Evolutionary conservation across 2,329 filamentous ascomycete species (phyloP).

Genomic region (Exophiala mesophila): DNA sequence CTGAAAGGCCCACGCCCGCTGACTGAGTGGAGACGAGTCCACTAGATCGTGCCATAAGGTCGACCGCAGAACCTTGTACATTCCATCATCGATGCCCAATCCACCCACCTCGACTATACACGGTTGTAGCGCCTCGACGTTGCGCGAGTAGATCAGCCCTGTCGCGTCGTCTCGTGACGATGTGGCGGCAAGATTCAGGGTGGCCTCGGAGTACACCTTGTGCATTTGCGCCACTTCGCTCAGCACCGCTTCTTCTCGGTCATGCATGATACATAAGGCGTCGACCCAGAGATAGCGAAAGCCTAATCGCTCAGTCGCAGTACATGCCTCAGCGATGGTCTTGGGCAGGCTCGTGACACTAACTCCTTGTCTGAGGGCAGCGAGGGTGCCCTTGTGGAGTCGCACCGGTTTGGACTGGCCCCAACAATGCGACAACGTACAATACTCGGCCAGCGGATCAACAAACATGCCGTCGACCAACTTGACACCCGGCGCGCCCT

Average conservation of each 20-base stretch:
- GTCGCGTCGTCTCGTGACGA: conserved; percentile 21
- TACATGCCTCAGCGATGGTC: conserved; percentile 26
- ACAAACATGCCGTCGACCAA: conserved; percentile 26
- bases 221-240: conserved; percentile 25
- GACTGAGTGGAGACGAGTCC: conserved; percentile 23
- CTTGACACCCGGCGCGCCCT: conserved; percentile 22
- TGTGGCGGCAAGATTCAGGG: conserved; percentile 26
- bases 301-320: conserved; percentile 20
- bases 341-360: conserved; percentile 23
- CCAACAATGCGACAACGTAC: conserved; percentile 27
- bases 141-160: conserved; percentile 25
- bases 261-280: conserved; percentile 28
- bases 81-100: conserved; percentile 23
- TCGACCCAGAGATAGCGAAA: conserved; percentile 28
- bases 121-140: conserved; percentile 23
- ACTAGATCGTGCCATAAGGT: conserved; percentile 28
- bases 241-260: conserved; percentile 23
- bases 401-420: conserved; percentile 23
- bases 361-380: conserved; percentile 25
- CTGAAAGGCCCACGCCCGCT: conserved; percentile 27
- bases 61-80: conserved; percentile 26
- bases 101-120: conserved; percentile 23
- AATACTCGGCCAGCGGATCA: conserved; percentile 25
- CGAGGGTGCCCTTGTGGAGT: conserved; percentile 25
- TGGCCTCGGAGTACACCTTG: conserved; percentile 23